These are phyloP conservation scores for Botrytis aclada DNA, from an alignment of 2,329 filamentous ascomycete species.

Conservation along the genomic window DNA sequence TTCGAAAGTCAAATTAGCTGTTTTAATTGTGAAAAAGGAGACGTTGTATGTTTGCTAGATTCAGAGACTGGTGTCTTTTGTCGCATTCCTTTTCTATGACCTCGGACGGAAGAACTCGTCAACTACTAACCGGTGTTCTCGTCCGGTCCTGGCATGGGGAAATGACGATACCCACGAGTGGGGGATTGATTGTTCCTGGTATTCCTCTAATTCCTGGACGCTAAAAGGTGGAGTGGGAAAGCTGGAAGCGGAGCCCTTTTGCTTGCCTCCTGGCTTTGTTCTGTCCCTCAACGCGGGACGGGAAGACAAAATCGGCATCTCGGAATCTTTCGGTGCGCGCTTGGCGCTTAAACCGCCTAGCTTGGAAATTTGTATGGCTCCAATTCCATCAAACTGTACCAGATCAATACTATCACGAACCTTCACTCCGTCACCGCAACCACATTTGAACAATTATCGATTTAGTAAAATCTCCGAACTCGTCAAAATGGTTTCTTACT, in stretches of 20 bases:
- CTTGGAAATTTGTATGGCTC: constrained; percentile 16
- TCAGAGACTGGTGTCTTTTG: not conserved
- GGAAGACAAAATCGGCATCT: not conserved
- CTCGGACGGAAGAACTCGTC: constrained; percentile 11
- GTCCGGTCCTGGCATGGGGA: constrained; percentile 13
- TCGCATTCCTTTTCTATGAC: constrained; percentile 3
- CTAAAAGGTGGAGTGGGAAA: constrained; percentile 3
- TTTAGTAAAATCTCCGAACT: not conserved
- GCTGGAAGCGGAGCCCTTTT: constrained; percentile 1
- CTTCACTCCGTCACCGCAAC: not conserved
- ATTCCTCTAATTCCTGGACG: not conserved
- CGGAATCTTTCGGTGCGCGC: constrained; percentile 8
- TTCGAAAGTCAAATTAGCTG: not conserved
- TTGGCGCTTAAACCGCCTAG: constrained; percentile 21
- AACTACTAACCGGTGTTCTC: constrained; percentile 10
- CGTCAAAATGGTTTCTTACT: constrained; percentile 37
- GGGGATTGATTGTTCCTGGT: constrained; percentile 1
- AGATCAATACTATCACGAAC: constrained; percentile 8
- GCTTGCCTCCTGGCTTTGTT: not conserved
- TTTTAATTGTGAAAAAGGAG: not conserved
- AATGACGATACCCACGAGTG: constrained; percentile 5
- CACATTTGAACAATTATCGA: not conserved
- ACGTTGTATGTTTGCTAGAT: not conserved
- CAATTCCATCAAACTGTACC: constrained; percentile 1
- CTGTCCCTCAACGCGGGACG: not conserved